Percentiles rank a stretch among this genome's conserved stretches.
phyloP scores from a whole-genome alignment of 2,329 filamentous ascomycete genomes.

The Claviceps quebecensis region DNA sequence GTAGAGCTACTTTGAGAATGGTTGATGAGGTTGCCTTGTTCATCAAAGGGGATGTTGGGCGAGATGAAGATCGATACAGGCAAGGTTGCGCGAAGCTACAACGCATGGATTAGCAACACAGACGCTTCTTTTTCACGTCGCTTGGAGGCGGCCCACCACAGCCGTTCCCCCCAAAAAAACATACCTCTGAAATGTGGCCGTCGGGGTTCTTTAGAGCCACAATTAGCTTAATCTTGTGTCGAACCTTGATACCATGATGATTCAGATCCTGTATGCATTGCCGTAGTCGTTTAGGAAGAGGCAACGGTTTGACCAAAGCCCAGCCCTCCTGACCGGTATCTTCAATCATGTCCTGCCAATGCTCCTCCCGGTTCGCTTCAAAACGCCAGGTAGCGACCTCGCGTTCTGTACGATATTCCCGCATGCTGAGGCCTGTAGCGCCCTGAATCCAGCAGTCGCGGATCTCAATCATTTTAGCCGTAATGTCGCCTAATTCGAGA shows the following conservation, averaged over 20 bases:
- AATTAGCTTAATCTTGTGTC: conserved; percentile 84
- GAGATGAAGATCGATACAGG: conserved; percentile 93
- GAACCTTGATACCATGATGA: conserved; percentile 75
- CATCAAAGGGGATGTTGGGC: conserved; percentile 77
- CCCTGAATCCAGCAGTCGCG: conserved; percentile 50
- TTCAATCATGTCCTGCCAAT: conserved; percentile 56
- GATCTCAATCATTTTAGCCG: conserved; percentile 65
- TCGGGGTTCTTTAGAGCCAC: conserved; percentile 90
- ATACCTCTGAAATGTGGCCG: conserved; percentile 79
- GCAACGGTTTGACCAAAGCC: conserved; percentile 44
- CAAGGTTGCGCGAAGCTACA: conserved; percentile 68
- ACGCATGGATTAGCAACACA: background rate
- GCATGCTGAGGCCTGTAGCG: conserved; percentile 30
- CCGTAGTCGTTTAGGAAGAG: conserved; percentile 68
- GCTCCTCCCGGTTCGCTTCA: conserved; percentile 39
- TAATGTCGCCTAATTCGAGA: conserved; percentile 69
- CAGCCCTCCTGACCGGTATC: conserved; percentile 55
- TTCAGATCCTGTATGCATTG: conserved; percentile 84
- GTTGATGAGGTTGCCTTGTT: conserved; percentile 65
- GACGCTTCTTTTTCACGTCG: background rate
- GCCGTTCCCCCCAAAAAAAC: conserved; percentile 9
- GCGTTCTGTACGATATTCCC: conserved; percentile 48
- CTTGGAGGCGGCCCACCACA: too few relatives aligned
- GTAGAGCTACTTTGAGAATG: conserved; percentile 38
- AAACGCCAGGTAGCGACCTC: conserved; percentile 48